Percentiles rank a stretch among this genome's conserved stretches.
These are phyloP conservation scores for Cornus suecica DNA, from an alignment of 148 eudicot genomes.

Conservation along the genomic window DNA sequence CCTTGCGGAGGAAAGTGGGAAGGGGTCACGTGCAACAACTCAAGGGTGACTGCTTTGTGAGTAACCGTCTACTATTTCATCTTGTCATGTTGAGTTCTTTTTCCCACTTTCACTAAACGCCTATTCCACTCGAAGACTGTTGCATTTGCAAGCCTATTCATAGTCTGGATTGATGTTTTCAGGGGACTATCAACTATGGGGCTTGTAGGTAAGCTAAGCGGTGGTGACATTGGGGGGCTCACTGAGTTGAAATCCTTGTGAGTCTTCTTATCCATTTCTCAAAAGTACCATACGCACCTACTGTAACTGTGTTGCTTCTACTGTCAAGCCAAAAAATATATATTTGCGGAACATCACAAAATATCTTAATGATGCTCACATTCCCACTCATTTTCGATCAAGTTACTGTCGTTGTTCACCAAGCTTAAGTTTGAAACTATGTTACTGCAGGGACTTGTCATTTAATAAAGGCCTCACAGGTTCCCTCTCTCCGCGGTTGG, in stretches of 20 bases:
- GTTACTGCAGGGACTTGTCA: conserved; percentile 70
- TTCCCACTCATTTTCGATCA: background rate
- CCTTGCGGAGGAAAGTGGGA: conserved; percentile 83
- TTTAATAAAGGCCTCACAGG: conserved; percentile 75
- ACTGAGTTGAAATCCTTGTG: conserved; percentile 67
- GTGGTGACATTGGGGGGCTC: conserved; percentile 89
- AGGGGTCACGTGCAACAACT: conserved; percentile 70
- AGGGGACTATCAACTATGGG: conserved; percentile 91
- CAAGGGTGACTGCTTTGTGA: conserved; percentile 74
- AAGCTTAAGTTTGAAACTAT: conserved; percentile 3
- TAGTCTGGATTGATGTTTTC: conserved; percentile 14
- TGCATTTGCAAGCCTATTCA: background rate
- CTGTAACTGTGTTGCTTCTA: too few species aligned
- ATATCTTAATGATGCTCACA: background rate
- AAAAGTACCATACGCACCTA: too few species aligned
- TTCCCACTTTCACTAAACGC: background rate
- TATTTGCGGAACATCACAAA: too few species aligned
- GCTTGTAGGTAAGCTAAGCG: conserved; percentile 58
- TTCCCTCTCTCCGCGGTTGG: conserved; percentile 61
- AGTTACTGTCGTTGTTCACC: background rate
- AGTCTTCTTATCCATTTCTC: conserved; percentile 26
- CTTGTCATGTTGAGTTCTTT: background rate
- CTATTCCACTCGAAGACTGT: background rate
- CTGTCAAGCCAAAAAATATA: too few species aligned
- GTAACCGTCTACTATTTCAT: conserved; percentile 14